Conservation (phyloP, 306 rosid genomes). For the Castanopsis chinensis region DNA sequence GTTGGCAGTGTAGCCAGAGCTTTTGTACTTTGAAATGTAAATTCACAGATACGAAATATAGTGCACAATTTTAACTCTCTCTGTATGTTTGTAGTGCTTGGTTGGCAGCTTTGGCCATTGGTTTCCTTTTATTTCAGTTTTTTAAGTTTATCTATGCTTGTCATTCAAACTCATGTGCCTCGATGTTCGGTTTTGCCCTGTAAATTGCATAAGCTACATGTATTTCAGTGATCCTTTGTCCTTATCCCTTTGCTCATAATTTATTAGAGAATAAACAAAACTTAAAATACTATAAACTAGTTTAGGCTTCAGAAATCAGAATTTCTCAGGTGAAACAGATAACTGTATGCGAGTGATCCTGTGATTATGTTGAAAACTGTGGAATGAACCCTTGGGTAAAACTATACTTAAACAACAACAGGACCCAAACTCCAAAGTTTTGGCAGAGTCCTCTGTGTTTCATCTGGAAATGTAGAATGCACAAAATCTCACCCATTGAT, state of each 20-base stretch:
- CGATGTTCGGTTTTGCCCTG: no score
- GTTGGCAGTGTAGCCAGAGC: slow-evolving; percentile 30
- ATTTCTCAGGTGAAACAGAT: neutral
- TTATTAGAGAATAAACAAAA: neutral
- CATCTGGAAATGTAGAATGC: neutral
- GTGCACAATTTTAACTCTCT: neutral
- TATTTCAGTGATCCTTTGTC: no score
- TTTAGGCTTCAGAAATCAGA: neutral
- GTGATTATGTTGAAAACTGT: neutral
- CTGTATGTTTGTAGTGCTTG: neutral
- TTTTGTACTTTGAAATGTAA: slow-evolving; percentile 31
- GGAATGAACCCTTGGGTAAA: no score
- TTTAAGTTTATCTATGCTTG: neutral
- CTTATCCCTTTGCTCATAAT: neutral
- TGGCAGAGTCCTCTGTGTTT: neutral
- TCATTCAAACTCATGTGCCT: neutral
- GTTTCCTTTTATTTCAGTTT: neutral
- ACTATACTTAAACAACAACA: neutral
- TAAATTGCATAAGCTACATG: no score
- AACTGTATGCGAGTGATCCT: neutral
- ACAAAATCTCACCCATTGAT: neutral
- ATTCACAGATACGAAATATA: slow-evolving; percentile 25
- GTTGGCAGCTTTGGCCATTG: neutral
- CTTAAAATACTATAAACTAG: neutral
- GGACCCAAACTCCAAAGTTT: neutral